Base-by-base conservation (phyloP, 2,329 filamentous ascomycete genomes). In the Apiospora koreana region DNA sequence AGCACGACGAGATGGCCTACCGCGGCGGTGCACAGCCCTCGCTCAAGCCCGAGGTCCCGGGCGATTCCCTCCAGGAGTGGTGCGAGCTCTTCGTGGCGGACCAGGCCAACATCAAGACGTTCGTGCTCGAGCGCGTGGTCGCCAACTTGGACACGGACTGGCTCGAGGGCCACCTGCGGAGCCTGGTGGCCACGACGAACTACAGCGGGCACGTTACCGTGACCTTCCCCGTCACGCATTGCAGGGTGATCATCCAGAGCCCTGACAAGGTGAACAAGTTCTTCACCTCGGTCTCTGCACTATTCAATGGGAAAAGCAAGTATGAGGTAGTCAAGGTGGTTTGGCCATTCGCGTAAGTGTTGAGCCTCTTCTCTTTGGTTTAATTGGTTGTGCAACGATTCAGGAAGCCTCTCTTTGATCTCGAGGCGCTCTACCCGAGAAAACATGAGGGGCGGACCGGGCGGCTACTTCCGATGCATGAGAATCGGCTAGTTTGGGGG, bases 311-410 rank as follows among this genome's bases (percentile, higher is more conserved):
- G 3, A 86, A 84, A 76, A 84, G 83, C 76, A 85, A 83, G 72
- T 89, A 88, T 73, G 87, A 88, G 76, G 85, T 88, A 2, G 82
- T 87, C 66, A 86, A 87, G 75, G 82, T 83, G 1, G 83, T 89
- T 1, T 89, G 87, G 87, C 87, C 87, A 3, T 89, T 88, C 78
- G 54, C 31, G 54, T 62, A 62, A 38, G 87, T 87, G 31, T 31
- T 21, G 45, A 54, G 31, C 66, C 25, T 65, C 21, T 43, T 35
- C n/a, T 48, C n/a, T 48, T 5, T 28, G 21, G 8, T 38, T 38
- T 62, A 12, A 62, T 62, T 62, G 28, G 50, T 7, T 16, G 54
- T 62, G 54, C 18, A 62, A 62, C 54, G 28, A 9, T 4, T 12
- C 54, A 38, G 31, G 4, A 35, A 8, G 35, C 35, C 54, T 28